A percentile compares a stretch with the other conserved stretches of the same genome.
phyloP scores from a whole-genome alignment of 257 asterid genomes.

The Echites panduratus region DNA sequence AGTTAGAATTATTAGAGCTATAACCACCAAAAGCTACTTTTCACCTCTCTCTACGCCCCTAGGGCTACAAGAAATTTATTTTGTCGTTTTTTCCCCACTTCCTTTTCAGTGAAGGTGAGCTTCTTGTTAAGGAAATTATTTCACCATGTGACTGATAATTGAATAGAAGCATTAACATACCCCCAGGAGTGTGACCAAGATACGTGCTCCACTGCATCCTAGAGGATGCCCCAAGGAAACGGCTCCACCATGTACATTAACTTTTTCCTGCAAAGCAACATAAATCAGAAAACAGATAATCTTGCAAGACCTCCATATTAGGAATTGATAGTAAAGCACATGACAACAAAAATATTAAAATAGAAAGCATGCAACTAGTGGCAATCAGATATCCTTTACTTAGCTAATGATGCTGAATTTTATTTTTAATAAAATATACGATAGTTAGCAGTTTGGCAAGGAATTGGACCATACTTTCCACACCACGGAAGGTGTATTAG shows the following conservation, averaged over 20 bases:
- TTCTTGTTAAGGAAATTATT: neutral
- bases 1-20: neutral
- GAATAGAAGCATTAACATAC: conserved; percentile 31
- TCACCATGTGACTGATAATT: neutral
- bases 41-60: neutral
- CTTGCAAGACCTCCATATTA: neutral
- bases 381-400: neutral
- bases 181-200: conserved; percentile 92
- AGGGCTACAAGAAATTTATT: neutral
- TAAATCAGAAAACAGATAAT: conserved; percentile 8
- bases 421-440: too few species aligned
- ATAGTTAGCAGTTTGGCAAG: too few species aligned
- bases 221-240: conserved; percentile 96
- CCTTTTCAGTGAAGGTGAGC: neutral
- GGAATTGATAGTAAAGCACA: neutral
- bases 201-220: conserved; percentile 99
- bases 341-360: neutral
- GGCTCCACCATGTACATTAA: conserved; percentile 94
- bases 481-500: neutral
- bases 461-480: neutral
- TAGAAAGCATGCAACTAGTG: neutral
- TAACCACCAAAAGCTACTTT: neutral
- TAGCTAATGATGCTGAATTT: neutral
- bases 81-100: neutral
- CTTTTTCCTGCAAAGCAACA: conserved; percentile 61